Base-by-base conservation (phyloP, 129 eudicot genomes). In the Arctium lappa region DNA sequence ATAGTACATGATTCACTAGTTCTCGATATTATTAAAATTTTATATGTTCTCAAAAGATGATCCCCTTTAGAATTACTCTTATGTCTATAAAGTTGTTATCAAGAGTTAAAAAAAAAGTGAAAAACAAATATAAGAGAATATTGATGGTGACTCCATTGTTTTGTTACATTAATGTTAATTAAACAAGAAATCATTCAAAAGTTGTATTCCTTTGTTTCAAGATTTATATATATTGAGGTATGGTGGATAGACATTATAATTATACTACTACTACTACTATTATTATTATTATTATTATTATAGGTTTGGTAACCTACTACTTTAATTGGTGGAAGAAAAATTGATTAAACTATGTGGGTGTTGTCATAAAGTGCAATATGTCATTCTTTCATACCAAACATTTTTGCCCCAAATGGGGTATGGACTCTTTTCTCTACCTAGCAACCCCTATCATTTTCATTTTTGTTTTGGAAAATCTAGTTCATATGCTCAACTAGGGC, bases 331-430 rank as follows among this genome's bases (percentile, higher is more conserved):
- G 63, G 31, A 66, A 6, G 63, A 66, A 27, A 63, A 65, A n/a
- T 13, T 39, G 34, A 42, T 31, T 69, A 2, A 60, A 60, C 68
- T 5, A 60, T 60, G 50, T 44, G 50, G 50, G 48, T 10, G 50
- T 44, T 44, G 36, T 66, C 71, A 66, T 66, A 66, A 22, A 18
- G 33, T 70, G 34, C 62, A 73, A 73, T 73, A 69, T 42, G 83
- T 79, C 83, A 69, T 42, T 69, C 68, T 46, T 79, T 69, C 7
- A n/a, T 44, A 78, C 76, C 76, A 31, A 79, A 79, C 34, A 42
- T 69, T 79, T 30, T 69, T 31, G 46, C 76, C 83, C 69, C 33
- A 69, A 69, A 27, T 40, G 46, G 81, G 76, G 76, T 1, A 79
- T 79, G 69, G 83, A 70, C 76, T 69, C 48, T 69, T 79, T 42